Percentiles rank a stretch among this genome's conserved stretches.
Evolutionary conservation across 768 basidiomycete genomes (phyloP).

Genomic region (Fibroporia radiculosa): DNA sequence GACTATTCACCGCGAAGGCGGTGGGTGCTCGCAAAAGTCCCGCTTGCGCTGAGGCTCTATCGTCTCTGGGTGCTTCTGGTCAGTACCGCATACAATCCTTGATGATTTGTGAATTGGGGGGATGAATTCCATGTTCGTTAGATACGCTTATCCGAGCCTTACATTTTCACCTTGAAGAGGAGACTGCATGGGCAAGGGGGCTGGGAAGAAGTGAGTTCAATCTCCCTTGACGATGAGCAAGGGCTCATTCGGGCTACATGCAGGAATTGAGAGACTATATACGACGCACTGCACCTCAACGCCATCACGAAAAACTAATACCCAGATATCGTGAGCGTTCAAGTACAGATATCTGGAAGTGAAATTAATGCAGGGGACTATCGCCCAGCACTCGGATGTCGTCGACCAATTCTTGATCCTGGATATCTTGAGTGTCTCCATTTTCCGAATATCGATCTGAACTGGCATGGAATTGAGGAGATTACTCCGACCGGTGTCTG

Average conservation of each 20-base stretch:
- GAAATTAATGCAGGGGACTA: too few relatives aligned
- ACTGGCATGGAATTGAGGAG: conserved; percentile 14
- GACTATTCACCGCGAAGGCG: background rate
- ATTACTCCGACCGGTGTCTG: conserved; percentile 14
- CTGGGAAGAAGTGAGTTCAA: background rate
- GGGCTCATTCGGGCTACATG: background rate
- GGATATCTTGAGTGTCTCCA: conserved; percentile 24
- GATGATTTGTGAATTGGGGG: background rate
- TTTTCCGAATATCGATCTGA: conserved; percentile 22
- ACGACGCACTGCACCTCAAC: conserved; percentile 16
- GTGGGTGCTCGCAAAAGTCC: background rate
- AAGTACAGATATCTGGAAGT: too few relatives aligned
- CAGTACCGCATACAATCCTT: background rate
- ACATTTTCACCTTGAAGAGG: background rate
- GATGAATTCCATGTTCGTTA: background rate
- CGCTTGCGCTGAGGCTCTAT: background rate
- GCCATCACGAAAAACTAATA: conserved; percentile 22
- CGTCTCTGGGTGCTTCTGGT: background rate
- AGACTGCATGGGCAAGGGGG: background rate
- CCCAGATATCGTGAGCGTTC: conserved; percentile 24
- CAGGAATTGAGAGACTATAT: conserved; percentile 11
- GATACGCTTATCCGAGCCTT: background rate
- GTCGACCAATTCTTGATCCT: conserved; percentile 25
- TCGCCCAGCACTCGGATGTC: conserved; percentile 18
- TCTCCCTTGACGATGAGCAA: background rate